Evolutionary conservation across 2,329 filamentous ascomycete species (phyloP).

Genomic region (Simplicillium aogashimaense): DNA sequence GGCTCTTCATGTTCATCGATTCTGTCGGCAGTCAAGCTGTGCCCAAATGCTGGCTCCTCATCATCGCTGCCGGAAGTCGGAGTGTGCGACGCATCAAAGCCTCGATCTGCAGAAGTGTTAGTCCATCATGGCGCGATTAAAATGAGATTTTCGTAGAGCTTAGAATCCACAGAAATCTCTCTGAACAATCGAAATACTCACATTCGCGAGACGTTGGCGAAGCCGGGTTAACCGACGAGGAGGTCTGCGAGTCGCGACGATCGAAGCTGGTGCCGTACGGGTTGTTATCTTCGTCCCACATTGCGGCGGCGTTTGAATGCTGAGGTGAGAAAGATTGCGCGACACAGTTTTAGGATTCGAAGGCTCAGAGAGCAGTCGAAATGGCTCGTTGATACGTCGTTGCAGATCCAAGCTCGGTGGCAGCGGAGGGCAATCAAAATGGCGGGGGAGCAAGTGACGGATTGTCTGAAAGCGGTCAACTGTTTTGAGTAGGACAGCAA

Average conservation of each 20-base stretch:
- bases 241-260: conserved; percentile 69
- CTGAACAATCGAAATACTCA: conserved; percentile 26
- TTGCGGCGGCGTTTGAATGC: conserved; percentile 24
- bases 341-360: not conserved
- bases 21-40: conserved; percentile 16
- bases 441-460: conserved; percentile 5
- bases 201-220: conserved; percentile 49
- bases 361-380: not conserved
- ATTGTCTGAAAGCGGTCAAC: too few relatives aligned
- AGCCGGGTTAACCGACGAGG: conserved; percentile 54
- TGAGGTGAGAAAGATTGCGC: conserved; percentile 10
- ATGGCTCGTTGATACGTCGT: too few relatives aligned
- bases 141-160: not conserved
- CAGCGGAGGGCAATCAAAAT: not conserved
- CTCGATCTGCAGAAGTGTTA: conserved; percentile 15
- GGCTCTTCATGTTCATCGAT: conserved; percentile 37
- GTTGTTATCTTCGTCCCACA: conserved; percentile 99
- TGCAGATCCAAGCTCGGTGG: too few relatives aligned
- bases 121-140: not conserved
- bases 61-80: conserved; percentile 61
- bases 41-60: conserved; percentile 38
- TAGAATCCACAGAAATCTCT: too few relatives aligned
- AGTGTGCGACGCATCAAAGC: conserved; percentile 59
- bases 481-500: too few relatives aligned
- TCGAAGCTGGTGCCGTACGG: conserved; percentile 89